Evolutionary conservation across 768 basidiomycete species (phyloP).

Genomic region (Suillus placidus): DNA sequence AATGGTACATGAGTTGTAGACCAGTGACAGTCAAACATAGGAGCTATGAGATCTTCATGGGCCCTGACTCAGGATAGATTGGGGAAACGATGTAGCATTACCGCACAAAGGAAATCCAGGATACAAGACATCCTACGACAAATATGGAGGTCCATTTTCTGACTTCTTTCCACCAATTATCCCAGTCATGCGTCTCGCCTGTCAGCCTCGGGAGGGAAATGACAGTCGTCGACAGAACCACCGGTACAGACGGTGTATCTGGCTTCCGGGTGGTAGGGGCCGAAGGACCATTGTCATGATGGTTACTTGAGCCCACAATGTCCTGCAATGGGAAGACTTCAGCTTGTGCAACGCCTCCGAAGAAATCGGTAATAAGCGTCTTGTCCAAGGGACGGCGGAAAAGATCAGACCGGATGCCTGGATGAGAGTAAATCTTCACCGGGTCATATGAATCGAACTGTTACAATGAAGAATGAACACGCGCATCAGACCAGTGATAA

Average conservation of each 20-base stretch:
- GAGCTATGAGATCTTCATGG: neutral
- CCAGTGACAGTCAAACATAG: neutral
- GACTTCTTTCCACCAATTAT: conserved; percentile 24
- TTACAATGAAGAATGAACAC: conserved; percentile 13
- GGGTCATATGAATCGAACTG: conserved; percentile 85
- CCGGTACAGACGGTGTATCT: no score
- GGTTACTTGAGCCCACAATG: neutral
- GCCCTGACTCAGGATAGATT: neutral
- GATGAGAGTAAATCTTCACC: conserved; percentile 74
- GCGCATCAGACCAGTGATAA: neutral
- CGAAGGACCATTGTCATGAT: neutral
- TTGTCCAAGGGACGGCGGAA: conserved; percentile 69
- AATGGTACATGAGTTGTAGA: neutral
- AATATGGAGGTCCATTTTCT: conserved; percentile 34
- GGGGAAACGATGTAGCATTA: conserved; percentile 10
- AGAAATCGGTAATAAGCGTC: conserved; percentile 78
- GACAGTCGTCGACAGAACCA: neutral
- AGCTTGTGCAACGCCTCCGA: conserved; percentile 85
- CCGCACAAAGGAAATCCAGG: conserved; percentile 29
- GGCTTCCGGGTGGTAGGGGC: no score
- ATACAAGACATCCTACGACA: conserved; percentile 27
- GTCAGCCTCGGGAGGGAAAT: neutral
- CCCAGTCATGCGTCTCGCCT: conserved; percentile 16
- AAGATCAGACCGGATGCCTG: conserved; percentile 87
- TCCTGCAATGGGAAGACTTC: conserved; percentile 52